phyloP scores from a whole-genome alignment of 1,139 yeast genomes.

The Pichia sp. region DNA sequence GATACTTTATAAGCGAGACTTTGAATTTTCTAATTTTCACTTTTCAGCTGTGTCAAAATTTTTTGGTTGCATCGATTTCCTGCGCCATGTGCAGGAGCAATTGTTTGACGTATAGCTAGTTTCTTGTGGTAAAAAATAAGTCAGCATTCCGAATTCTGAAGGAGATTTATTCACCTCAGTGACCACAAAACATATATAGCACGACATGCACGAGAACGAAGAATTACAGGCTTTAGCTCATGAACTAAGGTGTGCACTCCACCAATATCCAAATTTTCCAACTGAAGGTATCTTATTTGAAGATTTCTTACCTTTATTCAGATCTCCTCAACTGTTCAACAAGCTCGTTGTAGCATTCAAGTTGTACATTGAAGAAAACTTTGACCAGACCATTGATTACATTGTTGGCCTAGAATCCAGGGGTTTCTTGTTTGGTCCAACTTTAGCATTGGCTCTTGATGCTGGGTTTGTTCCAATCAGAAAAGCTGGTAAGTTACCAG shows the following conservation, averaged over 20 bases:
- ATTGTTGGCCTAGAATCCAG: conserved; percentile 94
- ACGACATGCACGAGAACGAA: conserved; percentile 17
- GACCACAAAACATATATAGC: not conserved
- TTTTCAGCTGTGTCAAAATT: not conserved
- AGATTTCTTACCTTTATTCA: conserved; percentile 91
- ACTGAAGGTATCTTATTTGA: conserved; percentile 89
- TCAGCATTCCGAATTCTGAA: too few species aligned
- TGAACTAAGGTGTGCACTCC: conserved; percentile 62
- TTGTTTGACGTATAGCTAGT: not conserved
- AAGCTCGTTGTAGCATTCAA: conserved; percentile 78
- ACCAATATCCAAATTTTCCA: conserved; percentile 92
- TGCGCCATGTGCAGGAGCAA: not conserved
- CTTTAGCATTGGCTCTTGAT: conserved; percentile 82
- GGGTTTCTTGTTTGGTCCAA: conserved; percentile 94
- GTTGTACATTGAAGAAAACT: conserved; percentile 58
- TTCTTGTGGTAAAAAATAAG: too few species aligned
- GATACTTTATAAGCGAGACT: not conserved
- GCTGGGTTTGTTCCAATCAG: conserved; percentile 94
- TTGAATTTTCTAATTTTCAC: not conserved
- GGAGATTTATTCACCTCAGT: too few species aligned
- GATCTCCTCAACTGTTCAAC: conserved; percentile 74
- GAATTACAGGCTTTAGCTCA: conserved; percentile 39
- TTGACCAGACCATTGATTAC: conserved; percentile 64
- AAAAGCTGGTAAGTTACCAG: conserved; percentile 94
- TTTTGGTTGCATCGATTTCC: not conserved